Conservation (phyloP, 345 rosid species). For the Laguncularia racemosa region DNA sequence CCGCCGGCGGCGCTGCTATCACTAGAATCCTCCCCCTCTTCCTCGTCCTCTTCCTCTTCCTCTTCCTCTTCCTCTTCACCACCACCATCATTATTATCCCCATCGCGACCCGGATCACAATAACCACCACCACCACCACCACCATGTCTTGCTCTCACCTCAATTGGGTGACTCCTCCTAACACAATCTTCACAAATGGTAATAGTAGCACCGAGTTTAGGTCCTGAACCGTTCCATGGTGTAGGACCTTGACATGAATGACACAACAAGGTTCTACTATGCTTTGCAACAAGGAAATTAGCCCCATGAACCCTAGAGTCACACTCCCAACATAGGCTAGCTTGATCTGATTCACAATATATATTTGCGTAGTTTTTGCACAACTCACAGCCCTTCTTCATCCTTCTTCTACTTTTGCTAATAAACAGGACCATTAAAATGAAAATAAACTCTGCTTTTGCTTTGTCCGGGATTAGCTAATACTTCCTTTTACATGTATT, state of each 20-base stretch:
- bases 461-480: too few relatives aligned
- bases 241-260: slow-evolving; percentile 35
- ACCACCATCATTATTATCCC: neutral
- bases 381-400: slow-evolving; percentile 48
- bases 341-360: slow-evolving; percentile 50
- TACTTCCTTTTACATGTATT: too few relatives aligned
- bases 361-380: slow-evolving; percentile 34
- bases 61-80: slow-evolving; percentile 8
- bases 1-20: slow-evolving; percentile 15
- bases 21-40: neutral
- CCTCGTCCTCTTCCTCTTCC: slow-evolving; percentile 11
- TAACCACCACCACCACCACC: neutral
- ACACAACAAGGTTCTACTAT: slow-evolving; percentile 45
- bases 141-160: slow-evolving; percentile 4
- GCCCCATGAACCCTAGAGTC: slow-evolving; percentile 48
- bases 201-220: slow-evolving; percentile 26
- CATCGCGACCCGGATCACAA: neutral
- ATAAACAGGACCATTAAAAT: too few relatives aligned
- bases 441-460: too few relatives aligned
- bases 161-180: neutral
- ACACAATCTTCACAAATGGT: slow-evolving; percentile 35
- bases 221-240: slow-evolving; percentile 46
- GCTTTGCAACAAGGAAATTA: slow-evolving; percentile 54
- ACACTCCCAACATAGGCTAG: slow-evolving; percentile 55
- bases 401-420: neutral